These are phyloP conservation scores for Ceriops zippeliana DNA, from an alignment of 345 rosid species.

Conservation along the genomic window DNA sequence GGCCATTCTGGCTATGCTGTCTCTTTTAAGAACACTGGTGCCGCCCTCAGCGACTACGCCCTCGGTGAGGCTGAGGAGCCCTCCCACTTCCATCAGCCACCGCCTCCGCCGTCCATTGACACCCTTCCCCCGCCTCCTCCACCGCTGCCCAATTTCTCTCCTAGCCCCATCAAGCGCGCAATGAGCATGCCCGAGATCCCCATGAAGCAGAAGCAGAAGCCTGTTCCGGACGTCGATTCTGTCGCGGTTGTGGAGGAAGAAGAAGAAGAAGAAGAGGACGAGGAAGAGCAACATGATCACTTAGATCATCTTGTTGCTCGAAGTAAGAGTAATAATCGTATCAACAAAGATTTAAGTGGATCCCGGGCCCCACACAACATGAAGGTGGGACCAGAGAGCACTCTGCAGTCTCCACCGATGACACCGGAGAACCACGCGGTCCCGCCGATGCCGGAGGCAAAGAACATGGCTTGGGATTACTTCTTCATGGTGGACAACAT, in stretches of 20 bases:
- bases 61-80: constrained; percentile 64
- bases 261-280: constrained; percentile 41
- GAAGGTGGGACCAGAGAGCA: constrained; percentile 35
- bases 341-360: constrained; percentile 14
- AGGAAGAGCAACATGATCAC: constrained; percentile 44
- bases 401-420: constrained; percentile 25
- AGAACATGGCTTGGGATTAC: constrained; percentile 32
- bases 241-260: constrained; percentile 42
- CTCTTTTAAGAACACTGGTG: constrained; percentile 78
- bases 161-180: constrained; percentile 72
- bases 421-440: constrained; percentile 30
- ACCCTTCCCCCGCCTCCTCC: constrained; percentile 75
- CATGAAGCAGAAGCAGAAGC: constrained; percentile 26
- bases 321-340: constrained; percentile 20
- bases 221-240: constrained; percentile 28
- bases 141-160: constrained; percentile 71
- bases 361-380: constrained; percentile 21
- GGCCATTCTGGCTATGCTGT: constrained; percentile 72
- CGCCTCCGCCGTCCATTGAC: constrained; percentile 43
- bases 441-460: constrained; percentile 44
- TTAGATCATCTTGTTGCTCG: constrained; percentile 28
- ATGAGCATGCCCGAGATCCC: constrained; percentile 60
- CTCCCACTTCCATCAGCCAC: constrained; percentile 28
- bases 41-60: constrained; percentile 84
- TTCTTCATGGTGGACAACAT: constrained; percentile 49